Evolutionary conservation across 805 yeast species (phyloP).

Genomic region (Monosporozyma yasuniensis): DNA sequence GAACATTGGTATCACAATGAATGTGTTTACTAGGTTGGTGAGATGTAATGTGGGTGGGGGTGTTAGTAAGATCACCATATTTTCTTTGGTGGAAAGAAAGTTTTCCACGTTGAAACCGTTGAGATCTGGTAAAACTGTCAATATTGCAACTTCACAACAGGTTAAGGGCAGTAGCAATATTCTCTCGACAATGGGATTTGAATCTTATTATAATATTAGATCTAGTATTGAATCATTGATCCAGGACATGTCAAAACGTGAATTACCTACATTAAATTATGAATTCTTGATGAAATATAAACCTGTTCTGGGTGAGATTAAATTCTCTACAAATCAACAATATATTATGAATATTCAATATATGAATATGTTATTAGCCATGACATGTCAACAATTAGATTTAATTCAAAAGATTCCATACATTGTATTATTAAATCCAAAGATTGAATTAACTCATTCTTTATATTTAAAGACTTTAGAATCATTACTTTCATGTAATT

Average conservation of each 20-base stretch:
- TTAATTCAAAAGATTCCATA: constrained; percentile 73
- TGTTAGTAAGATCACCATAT: too few species aligned
- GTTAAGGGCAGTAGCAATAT: background rate
- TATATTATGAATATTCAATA: constrained; percentile 45
- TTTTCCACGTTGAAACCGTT: background rate
- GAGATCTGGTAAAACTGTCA: too few species aligned
- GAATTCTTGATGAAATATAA: constrained; percentile 40
- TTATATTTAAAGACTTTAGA: constrained; percentile 64
- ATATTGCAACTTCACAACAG: too few species aligned
- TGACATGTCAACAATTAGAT: constrained; percentile 61
- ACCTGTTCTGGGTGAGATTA: constrained; percentile 2
- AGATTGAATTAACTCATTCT: constrained; percentile 68
- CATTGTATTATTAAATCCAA: constrained; percentile 77
- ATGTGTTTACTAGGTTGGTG: too few species aligned
- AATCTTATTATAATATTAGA: constrained; percentile 47
- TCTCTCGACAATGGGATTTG: constrained; percentile 28
- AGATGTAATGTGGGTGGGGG: too few species aligned
- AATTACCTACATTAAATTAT: constrained; percentile 46
- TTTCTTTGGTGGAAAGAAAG: too few species aligned
- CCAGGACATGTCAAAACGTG: constrained; percentile 44
- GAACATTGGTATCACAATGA: too few species aligned
- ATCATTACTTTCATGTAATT: constrained; percentile 35
- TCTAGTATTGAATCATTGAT: constrained; percentile 52
- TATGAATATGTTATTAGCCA: constrained; percentile 44
- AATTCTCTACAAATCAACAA: constrained; percentile 25